Evolutionary conservation across 78 protist genomes (phyloP).

Genomic region (Dictyostelium firmibasis): DNA sequence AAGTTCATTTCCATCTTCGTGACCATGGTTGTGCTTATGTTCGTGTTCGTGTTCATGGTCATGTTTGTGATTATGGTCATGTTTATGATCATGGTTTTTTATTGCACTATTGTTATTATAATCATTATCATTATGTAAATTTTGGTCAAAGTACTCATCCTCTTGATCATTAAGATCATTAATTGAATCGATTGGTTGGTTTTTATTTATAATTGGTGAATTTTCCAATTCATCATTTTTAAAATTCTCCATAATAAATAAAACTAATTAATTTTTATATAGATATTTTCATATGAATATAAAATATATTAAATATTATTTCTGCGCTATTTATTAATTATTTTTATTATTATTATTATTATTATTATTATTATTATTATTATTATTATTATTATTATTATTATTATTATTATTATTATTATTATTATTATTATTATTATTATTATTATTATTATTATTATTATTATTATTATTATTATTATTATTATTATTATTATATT

Average conservation of each 20-base stretch:
- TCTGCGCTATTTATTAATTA: too few relatives aligned
- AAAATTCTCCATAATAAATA: not conserved
- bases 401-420: too few relatives aligned
- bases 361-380: too few relatives aligned
- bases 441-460: too few relatives aligned
- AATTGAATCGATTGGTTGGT: not conserved
- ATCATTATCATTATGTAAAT: not conserved
- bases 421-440: too few relatives aligned
- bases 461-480: too few relatives aligned
- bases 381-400: too few relatives aligned
- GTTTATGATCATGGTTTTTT: not conserved
- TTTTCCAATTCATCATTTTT: not conserved
- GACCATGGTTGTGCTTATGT: not conserved
- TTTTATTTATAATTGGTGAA: not conserved
- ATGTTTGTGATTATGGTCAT: not conserved
- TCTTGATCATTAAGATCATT: not conserved
- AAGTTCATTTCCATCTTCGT: not conserved
- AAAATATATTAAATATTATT: too few relatives aligned
- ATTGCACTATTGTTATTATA: not conserved
- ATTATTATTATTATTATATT: too few relatives aligned
- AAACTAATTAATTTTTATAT: not conserved
- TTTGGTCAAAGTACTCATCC: not conserved
- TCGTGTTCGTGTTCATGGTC: not conserved
- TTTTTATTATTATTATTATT: too few relatives aligned
- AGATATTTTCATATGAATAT: too few relatives aligned